Evolutionary conservation across 2,329 filamentous ascomycete genomes (phyloP).

Genomic region (Drechmeria coniospora): DNA sequence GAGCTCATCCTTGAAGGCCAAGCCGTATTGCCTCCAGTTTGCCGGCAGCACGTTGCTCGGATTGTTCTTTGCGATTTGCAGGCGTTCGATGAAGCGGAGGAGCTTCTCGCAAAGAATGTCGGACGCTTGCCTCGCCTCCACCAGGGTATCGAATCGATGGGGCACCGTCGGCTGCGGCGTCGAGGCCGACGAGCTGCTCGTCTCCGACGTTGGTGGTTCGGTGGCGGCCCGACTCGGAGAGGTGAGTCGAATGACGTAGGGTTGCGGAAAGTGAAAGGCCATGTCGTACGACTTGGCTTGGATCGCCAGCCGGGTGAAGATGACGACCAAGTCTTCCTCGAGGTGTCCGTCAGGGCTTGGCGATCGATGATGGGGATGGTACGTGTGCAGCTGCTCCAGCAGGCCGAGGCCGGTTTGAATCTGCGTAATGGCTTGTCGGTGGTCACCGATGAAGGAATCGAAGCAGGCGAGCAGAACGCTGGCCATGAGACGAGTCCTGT

Average conservation of each 20-base stretch:
- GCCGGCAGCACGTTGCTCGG: constrained; percentile 37
- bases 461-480: constrained; percentile 53
- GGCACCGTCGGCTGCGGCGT: constrained; percentile 9
- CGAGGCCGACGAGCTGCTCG: constrained; percentile 3
- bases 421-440: constrained; percentile 44
- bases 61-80: constrained; percentile 30
- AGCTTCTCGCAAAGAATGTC: constrained; percentile 41
- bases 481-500: constrained; percentile 44
- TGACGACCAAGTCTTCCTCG: constrained; percentile 44
- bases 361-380: constrained; percentile 3
- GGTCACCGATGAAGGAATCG: constrained; percentile 50
- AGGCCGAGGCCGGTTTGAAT: constrained; percentile 43
- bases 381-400: constrained; percentile 30
- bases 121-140: constrained; percentile 40
- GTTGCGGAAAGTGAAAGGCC: constrained; percentile 51
- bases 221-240: constrained; percentile 14
- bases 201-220: constrained; percentile 14
- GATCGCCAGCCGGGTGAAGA: constrained; percentile 48
- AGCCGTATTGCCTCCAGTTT: constrained; percentile 30
- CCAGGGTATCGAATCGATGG: constrained; percentile 28
- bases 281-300: constrained; percentile 54
- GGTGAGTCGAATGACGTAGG: constrained; percentile 37
- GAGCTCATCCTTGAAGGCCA: constrained; percentile 32
- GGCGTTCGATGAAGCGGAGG: constrained; percentile 41
- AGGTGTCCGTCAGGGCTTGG: constrained; percentile 26